Conservation (phyloP, 169 alveolate genomes). For the Plasmodium sp. region DNA sequence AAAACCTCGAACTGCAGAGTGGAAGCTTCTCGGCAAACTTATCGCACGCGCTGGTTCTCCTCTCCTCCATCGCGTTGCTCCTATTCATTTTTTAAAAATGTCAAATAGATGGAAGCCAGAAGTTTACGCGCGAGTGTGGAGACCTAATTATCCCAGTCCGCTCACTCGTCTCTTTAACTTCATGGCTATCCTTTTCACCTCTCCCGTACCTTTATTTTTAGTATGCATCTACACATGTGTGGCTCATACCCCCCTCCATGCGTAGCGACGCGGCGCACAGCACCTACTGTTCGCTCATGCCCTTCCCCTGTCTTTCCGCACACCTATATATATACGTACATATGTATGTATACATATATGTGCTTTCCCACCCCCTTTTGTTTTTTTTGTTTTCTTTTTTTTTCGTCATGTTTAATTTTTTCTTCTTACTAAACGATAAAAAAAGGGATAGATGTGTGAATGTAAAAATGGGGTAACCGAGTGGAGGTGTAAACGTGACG, state of each 20-base stretch:
- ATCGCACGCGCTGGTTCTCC: slow-evolving; percentile 4
- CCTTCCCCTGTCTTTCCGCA: background rate
- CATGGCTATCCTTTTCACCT: background rate
- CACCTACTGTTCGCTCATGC: background rate
- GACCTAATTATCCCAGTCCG: background rate
- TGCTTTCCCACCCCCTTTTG: background rate
- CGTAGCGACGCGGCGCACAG: background rate
- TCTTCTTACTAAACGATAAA: slow-evolving; percentile 2
- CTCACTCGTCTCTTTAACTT: background rate
- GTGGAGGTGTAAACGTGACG: background rate
- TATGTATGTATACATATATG: background rate
- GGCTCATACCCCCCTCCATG: background rate
- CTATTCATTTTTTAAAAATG: slow-evolving; percentile 13
- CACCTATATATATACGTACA: background rate
- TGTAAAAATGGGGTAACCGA: background rate
- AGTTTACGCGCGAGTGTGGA: background rate
- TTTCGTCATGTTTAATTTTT: slow-evolving; percentile 14
- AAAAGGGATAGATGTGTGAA: background rate
- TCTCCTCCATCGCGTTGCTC: background rate
- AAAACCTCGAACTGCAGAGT: background rate
- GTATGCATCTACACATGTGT: background rate
- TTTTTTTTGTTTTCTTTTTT: background rate
- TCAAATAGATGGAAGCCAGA: background rate
- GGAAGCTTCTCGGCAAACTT: background rate
- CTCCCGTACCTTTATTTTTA: background rate